Percentiles rank a stretch among this genome's conserved stretches.
Evolutionary conservation across 345 rosid genomes (phyloP).

Genomic region (Mallotus nudiflorus): DNA sequence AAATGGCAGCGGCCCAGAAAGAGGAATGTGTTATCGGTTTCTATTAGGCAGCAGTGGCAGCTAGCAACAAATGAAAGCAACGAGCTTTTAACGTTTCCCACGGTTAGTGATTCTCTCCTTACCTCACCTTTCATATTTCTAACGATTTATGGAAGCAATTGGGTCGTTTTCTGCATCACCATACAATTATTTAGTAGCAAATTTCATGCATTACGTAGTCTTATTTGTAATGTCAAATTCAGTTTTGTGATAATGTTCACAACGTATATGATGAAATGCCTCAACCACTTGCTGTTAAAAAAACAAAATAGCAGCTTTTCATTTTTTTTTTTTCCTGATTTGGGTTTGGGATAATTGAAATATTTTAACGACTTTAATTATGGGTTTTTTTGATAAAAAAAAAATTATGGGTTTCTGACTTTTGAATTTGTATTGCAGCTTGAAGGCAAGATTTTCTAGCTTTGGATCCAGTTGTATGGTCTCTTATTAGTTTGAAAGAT

Average conservation of each 20-base stretch:
- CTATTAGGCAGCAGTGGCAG: constrained; percentile 8
- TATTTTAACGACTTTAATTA: background rate
- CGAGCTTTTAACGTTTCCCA: background rate
- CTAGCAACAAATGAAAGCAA: constrained; percentile 15
- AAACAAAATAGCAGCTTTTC: too few species aligned
- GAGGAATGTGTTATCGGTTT: too few species aligned
- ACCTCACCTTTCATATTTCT: background rate
- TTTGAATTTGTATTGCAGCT: constrained; percentile 12
- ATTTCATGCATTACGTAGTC: background rate
- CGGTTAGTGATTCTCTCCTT: background rate
- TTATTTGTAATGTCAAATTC: too few species aligned
- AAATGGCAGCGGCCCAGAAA: too few species aligned
- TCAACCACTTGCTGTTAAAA: background rate
- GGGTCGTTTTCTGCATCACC: background rate
- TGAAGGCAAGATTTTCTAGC: background rate
- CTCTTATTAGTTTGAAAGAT: constrained; percentile 37
- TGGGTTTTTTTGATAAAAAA: too few species aligned
- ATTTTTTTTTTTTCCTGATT: too few species aligned
- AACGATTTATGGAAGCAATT: background rate
- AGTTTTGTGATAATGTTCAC: background rate
- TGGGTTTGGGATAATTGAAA: too few species aligned
- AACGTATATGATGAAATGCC: constrained; percentile 17
- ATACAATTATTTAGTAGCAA: background rate
- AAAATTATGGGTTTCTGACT: background rate
- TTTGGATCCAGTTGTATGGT: background rate